Conservation (phyloP, 805 yeast species). For the Ascoidea tarda region DNA sequence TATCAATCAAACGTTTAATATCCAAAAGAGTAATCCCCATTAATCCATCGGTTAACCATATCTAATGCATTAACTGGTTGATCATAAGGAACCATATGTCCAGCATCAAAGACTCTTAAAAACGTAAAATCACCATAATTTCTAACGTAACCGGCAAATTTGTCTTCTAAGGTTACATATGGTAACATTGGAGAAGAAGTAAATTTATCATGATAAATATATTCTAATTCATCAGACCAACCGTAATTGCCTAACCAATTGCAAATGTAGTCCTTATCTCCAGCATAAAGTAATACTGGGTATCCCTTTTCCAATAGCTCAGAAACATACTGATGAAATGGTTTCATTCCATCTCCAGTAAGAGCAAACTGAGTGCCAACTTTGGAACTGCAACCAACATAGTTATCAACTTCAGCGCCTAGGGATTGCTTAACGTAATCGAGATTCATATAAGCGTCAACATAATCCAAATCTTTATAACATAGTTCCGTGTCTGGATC, state of each 20-base stretch:
- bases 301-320: slow-evolving; percentile 52
- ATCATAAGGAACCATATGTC: slow-evolving; percentile 88
- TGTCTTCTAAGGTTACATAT: slow-evolving; percentile 21
- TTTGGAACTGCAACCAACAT: slow-evolving; percentile 66
- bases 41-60: slow-evolving; percentile 65
- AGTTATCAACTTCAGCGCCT: slow-evolving; percentile 81
- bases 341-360: slow-evolving; percentile 88
- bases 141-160: slow-evolving; percentile 57
- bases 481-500: slow-evolving; percentile 50
- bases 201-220: slow-evolving; percentile 44
- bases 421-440: slow-evolving; percentile 66
- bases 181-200: slow-evolving; percentile 24
- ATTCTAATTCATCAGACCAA: slow-evolving; percentile 61
- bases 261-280: slow-evolving; percentile 86
- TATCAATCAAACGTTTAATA: not conserved
- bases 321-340: slow-evolving; percentile 65
- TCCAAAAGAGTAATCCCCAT: slow-evolving; percentile 24
- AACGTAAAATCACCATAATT: slow-evolving; percentile 59
- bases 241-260: slow-evolving; percentile 88
- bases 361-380: slow-evolving; percentile 70
- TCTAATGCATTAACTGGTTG: slow-evolving; percentile 63
- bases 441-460: slow-evolving; percentile 66
- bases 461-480: slow-evolving; percentile 60
- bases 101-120: slow-evolving; percentile 67
- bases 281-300: slow-evolving; percentile 82